Conservation (phyloP, 202 grass and related monocot genomes). For the Panicum virgatum region DNA sequence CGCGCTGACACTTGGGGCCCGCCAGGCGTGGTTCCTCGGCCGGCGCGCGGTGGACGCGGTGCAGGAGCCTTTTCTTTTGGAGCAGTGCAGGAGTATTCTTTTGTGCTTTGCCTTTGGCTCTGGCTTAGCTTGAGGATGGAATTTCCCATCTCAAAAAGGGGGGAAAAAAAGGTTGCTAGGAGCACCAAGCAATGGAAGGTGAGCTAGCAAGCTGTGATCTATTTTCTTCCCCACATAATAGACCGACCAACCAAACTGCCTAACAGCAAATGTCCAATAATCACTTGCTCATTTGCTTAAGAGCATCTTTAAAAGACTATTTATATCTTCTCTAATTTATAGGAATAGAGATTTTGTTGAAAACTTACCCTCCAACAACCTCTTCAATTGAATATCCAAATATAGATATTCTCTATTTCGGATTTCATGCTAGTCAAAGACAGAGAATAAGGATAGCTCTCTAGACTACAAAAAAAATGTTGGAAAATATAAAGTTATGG, state of each 20-base stretch:
- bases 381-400: no score
- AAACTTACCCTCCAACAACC: no score
- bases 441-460: no score
- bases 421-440: no score
- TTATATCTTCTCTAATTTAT: no score
- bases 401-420: no score
- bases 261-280: neutral
- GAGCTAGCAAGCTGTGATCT: neutral
- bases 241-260: neutral
- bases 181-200: neutral
- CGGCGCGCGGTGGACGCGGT: conserved; percentile 11
- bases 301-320: no score
- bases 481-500: no score
- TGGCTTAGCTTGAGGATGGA: neutral
- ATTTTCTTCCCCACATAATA: neutral
- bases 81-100: neutral
- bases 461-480: no score
- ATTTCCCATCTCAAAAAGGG: no score
- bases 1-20: neutral
- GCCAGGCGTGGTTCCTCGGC: neutral
- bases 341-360: no score
- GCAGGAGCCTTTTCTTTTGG: neutral
- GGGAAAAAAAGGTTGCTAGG: neutral
- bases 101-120: neutral
- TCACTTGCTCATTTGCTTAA: neutral